Percentiles rank a stretch among this genome's conserved stretches.
Evolutionary conservation across 108 stramenopile species (phyloP).

Genomic region (Fragilaria radians): DNA sequence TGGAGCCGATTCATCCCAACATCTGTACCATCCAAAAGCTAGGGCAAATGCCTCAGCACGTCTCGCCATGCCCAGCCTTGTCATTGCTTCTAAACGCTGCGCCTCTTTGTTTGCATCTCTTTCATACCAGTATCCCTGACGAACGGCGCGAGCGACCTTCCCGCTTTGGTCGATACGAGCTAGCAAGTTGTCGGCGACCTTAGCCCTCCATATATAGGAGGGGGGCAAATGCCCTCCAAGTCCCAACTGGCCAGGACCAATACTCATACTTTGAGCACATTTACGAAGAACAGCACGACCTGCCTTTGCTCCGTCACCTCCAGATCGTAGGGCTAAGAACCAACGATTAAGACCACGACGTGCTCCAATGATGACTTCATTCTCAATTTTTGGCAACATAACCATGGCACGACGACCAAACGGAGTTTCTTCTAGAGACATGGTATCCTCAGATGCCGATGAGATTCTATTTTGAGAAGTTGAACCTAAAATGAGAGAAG

Average conservation of each 20-base stretch:
- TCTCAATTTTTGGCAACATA: conserved; percentile 85
- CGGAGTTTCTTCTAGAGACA: conserved; percentile 76
- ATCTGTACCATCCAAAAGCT: conserved; percentile 89
- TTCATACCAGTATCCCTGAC: conserved; percentile 82
- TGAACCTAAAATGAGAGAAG: conserved; percentile 30
- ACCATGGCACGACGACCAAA: conserved; percentile 77
- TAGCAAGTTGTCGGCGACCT: conserved; percentile 79
- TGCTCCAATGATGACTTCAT: conserved; percentile 80
- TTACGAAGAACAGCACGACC: conserved; percentile 76
- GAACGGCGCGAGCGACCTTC: conserved; percentile 62
- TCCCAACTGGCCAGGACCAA: conserved; percentile 68
- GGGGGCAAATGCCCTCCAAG: conserved; percentile 78
- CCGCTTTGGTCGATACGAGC: conserved; percentile 65
- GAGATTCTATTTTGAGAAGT: conserved; percentile 10
- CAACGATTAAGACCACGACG: conserved; percentile 76
- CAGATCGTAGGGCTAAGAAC: conserved; percentile 76
- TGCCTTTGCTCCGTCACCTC: conserved; percentile 86
- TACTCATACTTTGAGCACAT: conserved; percentile 54
- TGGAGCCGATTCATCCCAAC: conserved; percentile 66
- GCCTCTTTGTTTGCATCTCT: conserved; percentile 74
- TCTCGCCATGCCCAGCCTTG: conserved; percentile 61
- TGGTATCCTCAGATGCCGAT: conserved; percentile 12
- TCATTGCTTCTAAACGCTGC: conserved; percentile 40
- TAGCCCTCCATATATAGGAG: conserved; percentile 76
- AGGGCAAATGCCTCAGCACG: conserved; percentile 77